Evolutionary conservation across 345 rosid species (phyloP).

Genomic region (Euphorbia tirucalli): DNA sequence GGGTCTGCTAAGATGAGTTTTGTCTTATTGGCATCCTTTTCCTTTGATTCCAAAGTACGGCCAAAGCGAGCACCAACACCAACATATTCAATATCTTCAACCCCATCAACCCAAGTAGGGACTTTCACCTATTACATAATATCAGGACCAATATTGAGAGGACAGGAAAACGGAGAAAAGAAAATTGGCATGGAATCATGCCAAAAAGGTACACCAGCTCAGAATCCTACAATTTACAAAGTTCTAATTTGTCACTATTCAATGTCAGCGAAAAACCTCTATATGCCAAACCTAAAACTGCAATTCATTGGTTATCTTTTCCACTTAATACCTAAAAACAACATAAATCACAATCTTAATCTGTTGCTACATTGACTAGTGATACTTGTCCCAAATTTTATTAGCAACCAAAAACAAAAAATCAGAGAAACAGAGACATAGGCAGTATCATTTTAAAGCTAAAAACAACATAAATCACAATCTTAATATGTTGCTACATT

Average conservation of each 20-base stretch:
- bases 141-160: background rate
- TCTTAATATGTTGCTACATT: background rate
- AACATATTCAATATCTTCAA: slow-evolving; percentile 63
- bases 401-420: background rate
- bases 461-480: background rate
- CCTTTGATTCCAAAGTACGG: slow-evolving; percentile 73
- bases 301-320: background rate
- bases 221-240: background rate
- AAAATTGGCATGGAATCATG: background rate
- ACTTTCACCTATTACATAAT: slow-evolving; percentile 67
- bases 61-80: slow-evolving; percentile 97
- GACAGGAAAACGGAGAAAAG: background rate
- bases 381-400: background rate
- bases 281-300: background rate
- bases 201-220: background rate
- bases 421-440: background rate
- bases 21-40: slow-evolving; percentile 65
- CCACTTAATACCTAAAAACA: background rate
- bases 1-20: slow-evolving; percentile 69
- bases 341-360: background rate
- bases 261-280: background rate
- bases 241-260: background rate
- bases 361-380: background rate
- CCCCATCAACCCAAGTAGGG: slow-evolving; percentile 61
- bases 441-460: background rate